Base-by-base conservation (phyloP, 1,139 yeast species). In the Blastobotrys apis region DNA sequence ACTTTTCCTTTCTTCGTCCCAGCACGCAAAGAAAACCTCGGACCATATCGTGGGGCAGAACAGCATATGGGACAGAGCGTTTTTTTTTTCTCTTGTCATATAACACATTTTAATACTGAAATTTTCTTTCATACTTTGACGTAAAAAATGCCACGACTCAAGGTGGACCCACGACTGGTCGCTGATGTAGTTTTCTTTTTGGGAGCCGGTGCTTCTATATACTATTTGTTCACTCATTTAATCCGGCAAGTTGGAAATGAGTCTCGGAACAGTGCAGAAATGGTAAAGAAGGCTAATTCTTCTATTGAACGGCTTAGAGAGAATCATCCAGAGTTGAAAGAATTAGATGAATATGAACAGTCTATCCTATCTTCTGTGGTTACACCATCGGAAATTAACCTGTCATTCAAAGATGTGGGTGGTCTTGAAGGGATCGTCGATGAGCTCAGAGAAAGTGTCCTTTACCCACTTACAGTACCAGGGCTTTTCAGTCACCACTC, bases 371-470 rank as follows among this genome's bases (percentile, higher is more conserved):
- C 81, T 21, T 78, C 84, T n/a, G 84, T 90, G 39, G 81, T 90
- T 5, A 77, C 87, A 2, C 95, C 97, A 0, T 81, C 79, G 2
- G 97, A 90, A 52, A 84, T 92, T 38, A 73, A 75, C 19, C 82
- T 83, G 3, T 73, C 78, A 13, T 90, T 90, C 61, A 72, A 72
- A 13, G 96, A 90, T 61, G 78, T 92, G 45, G 98, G 97, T 22
- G 98, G 98, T 0, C 70, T 92, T 37, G 92, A 85, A 47, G 72
- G 71, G 15, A 84, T 87, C 37, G 78, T 92, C 31, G 92, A 82
- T 48, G 97, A 90, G 54, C 71, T 92, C 42, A 74, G 85, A 53
- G 98, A 92, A 63, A 78, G 90, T 43, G 95, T 92, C 8, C 77
- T 92, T 40, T 80, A 85, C 56, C 98, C 98, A 0, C 70, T 92